Evolutionary conservation across 1,284 basidiomycete species (phyloP), one percentile per base, ranked within the genome.

Genomic region (Sphagnurus paluster): DNA sequence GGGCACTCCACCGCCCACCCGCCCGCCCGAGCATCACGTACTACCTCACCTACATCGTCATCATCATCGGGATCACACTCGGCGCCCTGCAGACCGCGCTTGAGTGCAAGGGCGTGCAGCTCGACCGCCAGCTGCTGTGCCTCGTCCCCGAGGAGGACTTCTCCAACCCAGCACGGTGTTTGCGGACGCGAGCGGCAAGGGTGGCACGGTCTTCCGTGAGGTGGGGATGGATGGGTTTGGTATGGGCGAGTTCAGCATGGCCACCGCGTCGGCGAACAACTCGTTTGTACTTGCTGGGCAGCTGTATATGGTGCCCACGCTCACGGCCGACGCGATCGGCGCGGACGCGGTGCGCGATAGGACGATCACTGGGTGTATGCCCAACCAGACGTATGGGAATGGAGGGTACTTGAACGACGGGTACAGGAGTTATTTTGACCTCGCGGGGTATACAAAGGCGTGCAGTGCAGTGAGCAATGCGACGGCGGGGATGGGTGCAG

Each of bases 211-310:
- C 79, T 67, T 72, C 37, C 70, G 77, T 19, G 87, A 92, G 55
- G 78, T 87, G 29, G 77, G 83, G 58, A 74, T 90, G 54, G 82
- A 86, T 46, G 90, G 90, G 0, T 91, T 81, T 57, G 87, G 86
- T 20, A 90, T 88, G 60, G 81, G 83, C 55, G 79, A 90, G 65
- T 93, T 93, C 64, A 79, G 89, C 59, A 90, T 89, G 86, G 82
- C 85, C 2, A 90, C 88, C 2, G 67, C 70, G 25, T 76, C 75
- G 6, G 54, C 62, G 21, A 78, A 82, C 63, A 92, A 92, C 65
- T 77, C 78, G 8, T 92, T 80, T 68, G 69, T 89, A 46, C 63
- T 79, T 45, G 74, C 89, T 61, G 82, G 82, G 3, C 68, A 79
- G 46, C 76, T 93, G 28, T 90, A 89, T 72, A 80, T 93, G 65